A percentile compares a stretch with the other conserved stretches of the same genome.
phyloP scores from a whole-genome alignment of 306 rosid species.

The Astragalus glycyphyllos region DNA sequence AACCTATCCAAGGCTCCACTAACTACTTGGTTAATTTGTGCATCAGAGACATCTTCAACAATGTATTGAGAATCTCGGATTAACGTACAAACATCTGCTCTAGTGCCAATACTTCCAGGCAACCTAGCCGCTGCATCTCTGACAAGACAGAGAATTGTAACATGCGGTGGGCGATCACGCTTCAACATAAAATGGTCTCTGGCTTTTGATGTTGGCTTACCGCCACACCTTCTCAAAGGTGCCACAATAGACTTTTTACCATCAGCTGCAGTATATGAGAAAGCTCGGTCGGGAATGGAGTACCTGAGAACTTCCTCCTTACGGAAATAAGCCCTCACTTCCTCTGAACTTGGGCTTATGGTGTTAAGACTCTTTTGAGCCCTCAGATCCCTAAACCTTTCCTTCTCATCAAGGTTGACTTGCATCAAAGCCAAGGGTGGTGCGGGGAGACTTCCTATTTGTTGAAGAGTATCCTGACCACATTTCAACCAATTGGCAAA shows the following conservation, averaged over 20 bases:
- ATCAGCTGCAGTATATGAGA: constrained; percentile 96
- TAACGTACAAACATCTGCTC: constrained; percentile 98
- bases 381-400: constrained; percentile 92
- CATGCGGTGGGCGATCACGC: constrained; percentile 98
- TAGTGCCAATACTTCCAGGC: constrained; percentile 98
- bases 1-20: constrained; percentile 99
- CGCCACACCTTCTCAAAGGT: constrained; percentile 97
- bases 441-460: constrained; percentile 95
- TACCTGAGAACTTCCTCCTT: constrained; percentile 95
- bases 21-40: constrained; percentile 97
- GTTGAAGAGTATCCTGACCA: constrained; percentile 98
- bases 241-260: constrained; percentile 98
- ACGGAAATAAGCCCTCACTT: constrained; percentile 89
- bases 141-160: constrained; percentile 97
- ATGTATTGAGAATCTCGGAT: constrained; percentile 97
- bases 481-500: constrained; percentile 99
- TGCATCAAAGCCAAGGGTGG: constrained; percentile 95
- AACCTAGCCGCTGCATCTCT: constrained; percentile 99
- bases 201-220: constrained; percentile 99
- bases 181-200: constrained; percentile 99
- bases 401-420: constrained; percentile 94
- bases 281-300: constrained; percentile 98
- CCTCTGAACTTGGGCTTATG: constrained; percentile 87
- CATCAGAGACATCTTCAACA: constrained; percentile 96
- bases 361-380: constrained; percentile 99